Base-by-base conservation (phyloP, 2,329 filamentous ascomycete species). In the Aspergillus eucalypticola region DNA sequence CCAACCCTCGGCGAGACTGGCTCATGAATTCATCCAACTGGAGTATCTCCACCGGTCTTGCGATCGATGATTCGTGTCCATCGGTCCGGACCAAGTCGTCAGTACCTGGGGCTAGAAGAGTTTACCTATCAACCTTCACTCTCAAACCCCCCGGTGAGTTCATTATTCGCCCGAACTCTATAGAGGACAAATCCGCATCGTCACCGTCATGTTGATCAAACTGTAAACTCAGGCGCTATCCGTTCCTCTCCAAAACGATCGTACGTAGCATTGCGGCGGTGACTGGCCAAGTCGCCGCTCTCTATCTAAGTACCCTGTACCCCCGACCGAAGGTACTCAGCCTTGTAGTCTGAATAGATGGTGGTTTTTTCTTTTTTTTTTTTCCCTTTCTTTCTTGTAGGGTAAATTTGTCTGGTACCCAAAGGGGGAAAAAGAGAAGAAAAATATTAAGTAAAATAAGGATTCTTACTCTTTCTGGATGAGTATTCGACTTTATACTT, bases 31-130 rank as follows among this genome's bases (percentile, higher is more conserved):
- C 60, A 59, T 58, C 54, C 39, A 55, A 56, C 59, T 54, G 25
- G 48, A 32, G 57, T 13, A 48, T 54, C 65, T 61, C 65, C 65
- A 67, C 65, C 55, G 25, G 42, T 49, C 52, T 54, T 50, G 48
- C 54, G 41, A 60, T 64, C 65, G 62, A 65, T 67, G 65, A 67
- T 67, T 66, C 65, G 64, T 66, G 60, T 66, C 60, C 59, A 60
- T 54, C 57, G 60, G 58, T 63, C 63, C 63, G 63, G 64, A 66
- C 60, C 65, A 64, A 64, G 62, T 65, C 58, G 61, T 64, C 58
- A 66, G 65, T 67, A 62, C 65, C 65, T 67, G 65, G 65, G 60
- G 59, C 64, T 66, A 64, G 56, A 60, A 55, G 54, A 35, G 59
- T 58, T 63, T 59, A 54, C 60, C 59, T 63, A 63, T 61, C 61